Conservation (phyloP, 2,329 filamentous ascomycete species). For the Sarocladiaceae sp. region DNA sequence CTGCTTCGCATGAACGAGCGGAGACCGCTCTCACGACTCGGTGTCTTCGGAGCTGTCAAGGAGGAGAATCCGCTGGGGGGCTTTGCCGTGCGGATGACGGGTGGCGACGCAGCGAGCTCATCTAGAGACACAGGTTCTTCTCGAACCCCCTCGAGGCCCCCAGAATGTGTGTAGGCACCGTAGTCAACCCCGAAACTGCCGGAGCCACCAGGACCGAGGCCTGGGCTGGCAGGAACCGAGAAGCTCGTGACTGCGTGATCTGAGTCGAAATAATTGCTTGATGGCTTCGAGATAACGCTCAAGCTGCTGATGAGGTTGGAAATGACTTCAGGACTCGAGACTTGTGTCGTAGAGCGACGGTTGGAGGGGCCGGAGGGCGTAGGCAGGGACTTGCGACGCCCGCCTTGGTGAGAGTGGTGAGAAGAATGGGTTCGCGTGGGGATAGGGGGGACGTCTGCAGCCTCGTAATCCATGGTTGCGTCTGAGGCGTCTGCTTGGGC, state of each 20-base stretch:
- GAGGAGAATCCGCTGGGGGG: slow-evolving; percentile 72
- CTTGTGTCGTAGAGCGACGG: slow-evolving; percentile 28
- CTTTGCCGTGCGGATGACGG: slow-evolving; percentile 77
- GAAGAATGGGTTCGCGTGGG: slow-evolving; percentile 10
- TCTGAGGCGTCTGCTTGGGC: background rate
- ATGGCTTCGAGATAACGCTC: slow-evolving; percentile 63
- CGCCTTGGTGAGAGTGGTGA: background rate
- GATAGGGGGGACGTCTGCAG: slow-evolving; percentile 10
- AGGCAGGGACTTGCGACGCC: slow-evolving; percentile 5
- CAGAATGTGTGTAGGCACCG: slow-evolving; percentile 53
- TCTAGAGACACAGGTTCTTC: slow-evolving; percentile 46
- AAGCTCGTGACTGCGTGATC: slow-evolving; percentile 34
- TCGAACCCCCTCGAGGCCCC: slow-evolving; percentile 41
- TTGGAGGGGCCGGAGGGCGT: slow-evolving; percentile 8
- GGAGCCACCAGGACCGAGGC: slow-evolving; percentile 32
- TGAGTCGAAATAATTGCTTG: slow-evolving; percentile 66
- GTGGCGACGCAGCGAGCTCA: slow-evolving; percentile 59
- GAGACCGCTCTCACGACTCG: slow-evolving; percentile 48
- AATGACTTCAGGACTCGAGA: slow-evolving; percentile 64
- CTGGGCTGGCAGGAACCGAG: slow-evolving; percentile 34
- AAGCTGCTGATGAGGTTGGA: slow-evolving; percentile 66
- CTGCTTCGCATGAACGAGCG: slow-evolving; percentile 56
- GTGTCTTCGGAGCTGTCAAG: slow-evolving; percentile 59
- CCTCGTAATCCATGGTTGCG: slow-evolving; percentile 4
- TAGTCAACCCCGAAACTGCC: slow-evolving; percentile 71